phyloP scores from a whole-genome alignment of 495 filamentous ascomycete species.

The Aspergillus sclerotiicarbonarius region DNA sequence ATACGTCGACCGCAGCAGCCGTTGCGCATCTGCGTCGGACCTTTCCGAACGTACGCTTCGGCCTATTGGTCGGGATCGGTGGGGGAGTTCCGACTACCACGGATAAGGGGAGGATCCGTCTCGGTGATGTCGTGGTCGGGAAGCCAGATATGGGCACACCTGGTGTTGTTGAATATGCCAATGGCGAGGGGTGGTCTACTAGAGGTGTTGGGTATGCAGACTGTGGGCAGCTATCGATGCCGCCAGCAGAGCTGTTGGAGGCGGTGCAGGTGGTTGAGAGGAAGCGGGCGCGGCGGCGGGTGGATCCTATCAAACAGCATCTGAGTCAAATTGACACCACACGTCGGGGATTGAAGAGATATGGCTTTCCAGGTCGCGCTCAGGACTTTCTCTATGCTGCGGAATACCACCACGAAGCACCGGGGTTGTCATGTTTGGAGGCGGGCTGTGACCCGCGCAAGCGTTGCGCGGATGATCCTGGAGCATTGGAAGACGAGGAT shows the following conservation, averaged over 20 bases:
- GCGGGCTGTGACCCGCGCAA: constrained; percentile 14
- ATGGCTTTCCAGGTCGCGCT: background rate
- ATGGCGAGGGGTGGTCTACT: too few relatives aligned
- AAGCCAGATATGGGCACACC: constrained; percentile 21
- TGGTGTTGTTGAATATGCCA: constrained; percentile 23
- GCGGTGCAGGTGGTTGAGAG: background rate
- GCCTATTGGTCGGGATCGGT: constrained; percentile 27
- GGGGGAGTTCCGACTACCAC: constrained; percentile 27
- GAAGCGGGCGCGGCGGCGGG: background rate
- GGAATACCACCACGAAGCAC: background rate
- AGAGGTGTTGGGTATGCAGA: background rate
- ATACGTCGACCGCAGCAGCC: background rate
- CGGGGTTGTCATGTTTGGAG: background rate
- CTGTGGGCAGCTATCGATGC: background rate
- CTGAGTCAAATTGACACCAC: background rate
- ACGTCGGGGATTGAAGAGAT: background rate
- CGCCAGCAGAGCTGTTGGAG: background rate
- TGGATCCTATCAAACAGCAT: background rate
- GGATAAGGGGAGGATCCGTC: constrained; percentile 1
- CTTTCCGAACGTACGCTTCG: constrained; percentile 20
- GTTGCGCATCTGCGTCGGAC: constrained; percentile 22
- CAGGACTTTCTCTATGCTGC: background rate
- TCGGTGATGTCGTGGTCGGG: constrained; percentile 34
- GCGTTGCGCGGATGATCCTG: background rate
- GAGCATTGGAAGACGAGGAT: constrained; percentile 5